Evolutionary conservation across 257 asterid species (phyloP).

Genomic region (Ehretia macrophylla): DNA sequence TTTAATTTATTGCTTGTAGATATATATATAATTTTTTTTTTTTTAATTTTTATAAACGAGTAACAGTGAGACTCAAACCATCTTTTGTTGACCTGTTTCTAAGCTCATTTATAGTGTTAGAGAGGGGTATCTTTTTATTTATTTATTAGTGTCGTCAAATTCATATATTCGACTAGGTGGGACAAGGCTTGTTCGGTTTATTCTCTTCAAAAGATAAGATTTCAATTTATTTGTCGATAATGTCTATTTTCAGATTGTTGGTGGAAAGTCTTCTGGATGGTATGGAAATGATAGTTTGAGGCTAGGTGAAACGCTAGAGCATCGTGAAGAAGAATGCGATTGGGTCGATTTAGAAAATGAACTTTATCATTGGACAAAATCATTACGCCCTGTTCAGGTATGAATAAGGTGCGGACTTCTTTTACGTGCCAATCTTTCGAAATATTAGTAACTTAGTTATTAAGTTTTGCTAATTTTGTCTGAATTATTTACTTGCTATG

Average conservation of each 20-base stretch:
- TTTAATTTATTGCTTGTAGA: too few relatives aligned
- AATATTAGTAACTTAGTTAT: slow-evolving; percentile 11
- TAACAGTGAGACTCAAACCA: too few relatives aligned
- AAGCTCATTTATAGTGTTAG: too few relatives aligned
- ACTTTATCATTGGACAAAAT: slow-evolving; percentile 76
- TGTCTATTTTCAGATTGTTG: slow-evolving; percentile 58
- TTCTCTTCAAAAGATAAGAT: slow-evolving; percentile 2
- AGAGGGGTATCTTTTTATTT: too few relatives aligned
- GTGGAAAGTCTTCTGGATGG: slow-evolving; percentile 46
- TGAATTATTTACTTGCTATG: slow-evolving; percentile 12
- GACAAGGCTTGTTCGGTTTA: background rate
- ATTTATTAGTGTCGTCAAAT: too few relatives aligned
- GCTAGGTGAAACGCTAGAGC: slow-evolving; percentile 27
- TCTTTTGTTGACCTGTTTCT: too few relatives aligned
- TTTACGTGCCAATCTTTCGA: slow-evolving; percentile 12
- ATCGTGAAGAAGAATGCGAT: slow-evolving; percentile 45
- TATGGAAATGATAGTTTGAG: slow-evolving; percentile 38
- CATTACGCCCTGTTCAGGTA: slow-evolving; percentile 92
- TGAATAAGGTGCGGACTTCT: slow-evolving; percentile 28
- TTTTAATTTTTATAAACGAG: too few relatives aligned
- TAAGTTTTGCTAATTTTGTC: slow-evolving; percentile 9
- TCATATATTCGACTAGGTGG: too few relatives aligned
- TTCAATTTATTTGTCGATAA: background rate
- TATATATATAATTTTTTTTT: too few relatives aligned
- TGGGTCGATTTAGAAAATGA: slow-evolving; percentile 74